Conservation (phyloP, 2,329 filamentous ascomycete genomes). For the Tricladium varicosporioides region DNA sequence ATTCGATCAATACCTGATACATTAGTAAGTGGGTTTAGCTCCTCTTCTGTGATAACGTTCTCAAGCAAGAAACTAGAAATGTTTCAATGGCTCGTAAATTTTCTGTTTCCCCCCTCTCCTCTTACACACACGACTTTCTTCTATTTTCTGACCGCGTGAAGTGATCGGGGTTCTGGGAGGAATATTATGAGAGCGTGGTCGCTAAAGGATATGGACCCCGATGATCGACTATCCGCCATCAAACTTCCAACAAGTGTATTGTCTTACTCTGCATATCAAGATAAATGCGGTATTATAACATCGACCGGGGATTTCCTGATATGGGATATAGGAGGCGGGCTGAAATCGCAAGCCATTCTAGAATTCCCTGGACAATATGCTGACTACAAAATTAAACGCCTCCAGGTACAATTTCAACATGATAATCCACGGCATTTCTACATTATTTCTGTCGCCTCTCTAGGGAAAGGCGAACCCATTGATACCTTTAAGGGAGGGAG, state of each 20-base stretch:
- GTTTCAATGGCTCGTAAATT: conserved; percentile 1
- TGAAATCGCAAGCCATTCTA: conserved; percentile 9
- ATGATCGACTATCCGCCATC: too few relatives aligned
- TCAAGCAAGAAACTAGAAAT: too few relatives aligned
- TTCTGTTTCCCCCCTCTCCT: neutral
- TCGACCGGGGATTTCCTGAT: conserved; percentile 11
- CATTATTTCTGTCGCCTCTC: neutral
- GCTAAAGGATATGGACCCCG: too few relatives aligned
- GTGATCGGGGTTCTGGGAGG: neutral
- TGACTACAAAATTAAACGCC: neutral
- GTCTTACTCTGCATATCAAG: too few relatives aligned
- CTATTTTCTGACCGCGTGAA: neutral
- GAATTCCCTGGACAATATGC: neutral
- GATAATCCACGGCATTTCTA: conserved; percentile 1
- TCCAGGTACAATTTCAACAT: conserved; percentile 5
- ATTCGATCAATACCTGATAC: conserved; percentile 20
- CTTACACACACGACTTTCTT: neutral
- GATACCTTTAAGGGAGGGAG: neutral
- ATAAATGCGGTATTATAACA: too few relatives aligned
- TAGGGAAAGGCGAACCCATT: neutral
- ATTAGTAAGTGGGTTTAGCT: neutral
- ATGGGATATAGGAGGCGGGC: conserved; percentile 19
- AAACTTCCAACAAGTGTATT: too few relatives aligned
- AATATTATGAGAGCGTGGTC: neutral
- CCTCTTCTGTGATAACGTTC: too few relatives aligned